Percentiles rank a stretch among this genome's conserved stretches.
phyloP scores from a whole-genome alignment of 345 rosid species.

The Dipteronia dyeriana region DNA sequence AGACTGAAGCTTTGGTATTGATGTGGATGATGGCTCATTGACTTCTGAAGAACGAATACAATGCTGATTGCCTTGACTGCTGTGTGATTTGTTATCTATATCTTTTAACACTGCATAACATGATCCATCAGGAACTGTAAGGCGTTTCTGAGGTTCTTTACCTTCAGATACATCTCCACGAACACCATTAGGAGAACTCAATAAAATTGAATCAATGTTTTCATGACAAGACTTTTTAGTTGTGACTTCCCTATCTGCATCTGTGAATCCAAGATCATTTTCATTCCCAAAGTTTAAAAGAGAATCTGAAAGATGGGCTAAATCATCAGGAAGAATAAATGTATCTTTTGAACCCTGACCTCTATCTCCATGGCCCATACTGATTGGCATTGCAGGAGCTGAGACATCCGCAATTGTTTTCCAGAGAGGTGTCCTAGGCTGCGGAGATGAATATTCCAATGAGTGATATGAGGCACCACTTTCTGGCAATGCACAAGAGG shows the following conservation, averaged over 20 bases:
- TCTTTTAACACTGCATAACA: slow-evolving; percentile 30
- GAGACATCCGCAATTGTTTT: slow-evolving; percentile 41
- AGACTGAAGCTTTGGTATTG: slow-evolving; percentile 32
- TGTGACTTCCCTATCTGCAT: slow-evolving; percentile 26
- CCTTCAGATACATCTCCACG: slow-evolving; percentile 15
- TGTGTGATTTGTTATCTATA: slow-evolving; percentile 27
- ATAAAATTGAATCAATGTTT: slow-evolving; percentile 24
- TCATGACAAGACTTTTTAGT: slow-evolving; percentile 30
- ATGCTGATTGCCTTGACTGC: slow-evolving; percentile 33
- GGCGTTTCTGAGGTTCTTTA: slow-evolving; percentile 26
- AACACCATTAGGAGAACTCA: slow-evolving; percentile 28
- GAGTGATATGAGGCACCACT: slow-evolving; percentile 26
- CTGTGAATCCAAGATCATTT: slow-evolving; percentile 22
- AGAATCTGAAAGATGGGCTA: slow-evolving; percentile 40
- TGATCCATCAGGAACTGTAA: slow-evolving; percentile 22
- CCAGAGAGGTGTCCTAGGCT: slow-evolving; percentile 39
- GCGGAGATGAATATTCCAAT: slow-evolving; percentile 31
- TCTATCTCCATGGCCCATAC: slow-evolving; percentile 28
- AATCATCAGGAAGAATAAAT: slow-evolving; percentile 22
- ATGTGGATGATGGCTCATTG: slow-evolving; percentile 33
- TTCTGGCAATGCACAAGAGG: slow-evolving; percentile 21
- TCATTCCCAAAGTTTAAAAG: slow-evolving; percentile 35
- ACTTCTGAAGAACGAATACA: slow-evolving; percentile 35
- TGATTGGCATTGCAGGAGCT: slow-evolving; percentile 36
- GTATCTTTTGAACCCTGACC: slow-evolving; percentile 20